Evolutionary conservation across 2,329 filamentous ascomycete species (phyloP), one percentile per base, ranked within the genome.

Genomic region (Fusarium torulosum): DNA sequence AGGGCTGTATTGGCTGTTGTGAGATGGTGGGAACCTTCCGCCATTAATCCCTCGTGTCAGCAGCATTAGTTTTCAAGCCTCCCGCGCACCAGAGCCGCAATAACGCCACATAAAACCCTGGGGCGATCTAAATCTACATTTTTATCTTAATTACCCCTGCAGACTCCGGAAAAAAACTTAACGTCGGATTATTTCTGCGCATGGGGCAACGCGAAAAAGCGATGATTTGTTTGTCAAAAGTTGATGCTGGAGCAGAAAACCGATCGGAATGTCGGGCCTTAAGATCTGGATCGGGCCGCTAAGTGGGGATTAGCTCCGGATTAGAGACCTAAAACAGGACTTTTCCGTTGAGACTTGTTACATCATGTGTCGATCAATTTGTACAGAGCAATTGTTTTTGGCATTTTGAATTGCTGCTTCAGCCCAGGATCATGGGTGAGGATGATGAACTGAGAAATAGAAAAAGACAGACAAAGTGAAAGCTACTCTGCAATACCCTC

Each of bases 261-360:
- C n/a, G 50, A 58, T 58, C 41, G n/a, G 17, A 31, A 25, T 40
- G 23, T 41, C 20, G 25, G 41, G 19, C 19, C 25, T 41, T 20
- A 20, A 55, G 50, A 45, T 58, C 55, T 58, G 50, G 50, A 55
- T 58, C 50, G 50, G 41, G 50, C 50, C 41, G 50, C 50, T 44
- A 27, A 17, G 2, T 7, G 19, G 33, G 15, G 6, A 9, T 25
- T 55, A 55, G 41, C 27, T 20, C 27, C 41, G 50, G 50, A 9
- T n/a, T 6, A 27, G 15, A 8, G 19, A 3, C 8, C 41, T 23
- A 15, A 25, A 35, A 41, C 8, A 27, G 41, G 41, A 11, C 15
- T 10, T 33, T 25, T 3, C 6, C 25, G 17, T 10, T 8, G n/a
- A 37, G 11, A 41, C 19, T 19, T 0, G 10, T 41, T 20, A 35